Conservation (phyloP, 768 basidiomycete genomes). For the Lentinula sp. region DNA sequence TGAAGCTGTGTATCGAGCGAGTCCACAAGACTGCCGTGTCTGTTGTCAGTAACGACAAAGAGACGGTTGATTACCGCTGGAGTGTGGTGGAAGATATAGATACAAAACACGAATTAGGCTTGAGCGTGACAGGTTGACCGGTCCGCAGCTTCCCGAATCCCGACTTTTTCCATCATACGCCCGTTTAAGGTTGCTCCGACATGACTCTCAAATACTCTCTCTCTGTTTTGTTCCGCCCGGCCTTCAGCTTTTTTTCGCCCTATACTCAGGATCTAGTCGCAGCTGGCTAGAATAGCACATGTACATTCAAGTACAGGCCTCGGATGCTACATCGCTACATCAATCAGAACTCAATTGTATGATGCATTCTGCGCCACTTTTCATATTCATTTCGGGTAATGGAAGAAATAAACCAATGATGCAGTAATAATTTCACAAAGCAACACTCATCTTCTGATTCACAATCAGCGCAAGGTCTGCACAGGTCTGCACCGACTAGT, state of each 20-base stretch:
- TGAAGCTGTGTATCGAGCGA: neutral
- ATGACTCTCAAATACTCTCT: neutral
- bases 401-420: too few relatives aligned
- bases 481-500: too few relatives aligned
- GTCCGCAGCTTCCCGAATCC: neutral
- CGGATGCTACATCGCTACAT: too few relatives aligned
- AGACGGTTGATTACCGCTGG: neutral
- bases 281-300: neutral
- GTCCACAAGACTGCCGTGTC: neutral
- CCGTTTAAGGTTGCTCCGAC: neutral
- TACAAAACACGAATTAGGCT: neutral
- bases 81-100: neutral
- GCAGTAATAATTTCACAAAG: too few relatives aligned
- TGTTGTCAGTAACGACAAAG: neutral
- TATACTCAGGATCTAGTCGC: neutral
- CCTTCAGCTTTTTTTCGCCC: neutral
- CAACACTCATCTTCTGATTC: too few relatives aligned
- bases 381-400: too few relatives aligned
- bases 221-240: neutral
- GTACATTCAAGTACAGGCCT: too few relatives aligned
- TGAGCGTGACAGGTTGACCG: neutral
- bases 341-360: too few relatives aligned
- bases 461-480: too few relatives aligned
- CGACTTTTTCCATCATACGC: neutral
- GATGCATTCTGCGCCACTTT: too few relatives aligned